phyloP scores from a whole-genome alignment of 2,329 filamentous ascomycete species.

The Stachybotrys elegans region DNA sequence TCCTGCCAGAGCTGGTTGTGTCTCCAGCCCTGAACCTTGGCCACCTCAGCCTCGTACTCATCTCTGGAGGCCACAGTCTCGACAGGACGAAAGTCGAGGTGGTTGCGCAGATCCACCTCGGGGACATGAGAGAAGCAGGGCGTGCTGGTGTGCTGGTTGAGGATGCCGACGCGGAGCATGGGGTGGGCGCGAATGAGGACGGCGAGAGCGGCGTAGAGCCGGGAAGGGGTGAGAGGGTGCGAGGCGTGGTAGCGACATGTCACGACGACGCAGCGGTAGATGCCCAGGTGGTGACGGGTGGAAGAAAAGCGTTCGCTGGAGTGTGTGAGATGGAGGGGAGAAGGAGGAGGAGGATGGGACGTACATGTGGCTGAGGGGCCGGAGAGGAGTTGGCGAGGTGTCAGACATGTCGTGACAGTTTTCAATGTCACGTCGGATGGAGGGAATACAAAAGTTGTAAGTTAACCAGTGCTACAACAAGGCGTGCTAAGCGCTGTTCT shows the following conservation, averaged over 20 bases:
- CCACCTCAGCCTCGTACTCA: constrained; percentile 24
- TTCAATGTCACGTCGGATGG: too few species aligned
- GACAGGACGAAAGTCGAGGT: constrained; percentile 31
- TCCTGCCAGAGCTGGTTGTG: constrained; percentile 38
- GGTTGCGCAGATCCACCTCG: constrained; percentile 35
- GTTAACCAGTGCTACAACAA: too few species aligned
- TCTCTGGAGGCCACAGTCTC: constrained; percentile 11
- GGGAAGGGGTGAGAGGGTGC: constrained; percentile 4
- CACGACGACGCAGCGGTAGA: constrained; percentile 42
- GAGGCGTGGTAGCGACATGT: constrained; percentile 35
- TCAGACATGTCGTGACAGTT: constrained; percentile 9
- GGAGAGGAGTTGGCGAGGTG: constrained; percentile 9
- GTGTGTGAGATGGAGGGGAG: constrained; percentile 6
- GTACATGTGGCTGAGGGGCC: constrained; percentile 22
- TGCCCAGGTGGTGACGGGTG: constrained; percentile 38
- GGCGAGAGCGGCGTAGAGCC: constrained; percentile 32
- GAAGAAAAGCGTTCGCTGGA: constrained; percentile 41
- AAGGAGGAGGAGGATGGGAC: neutral
- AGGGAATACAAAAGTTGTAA: too few species aligned
- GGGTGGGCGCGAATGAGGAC: constrained; percentile 37
- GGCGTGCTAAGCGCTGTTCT: too few species aligned
- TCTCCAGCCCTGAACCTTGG: constrained; percentile 28
- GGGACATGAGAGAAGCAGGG: constrained; percentile 39
- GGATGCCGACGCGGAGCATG: constrained; percentile 44
- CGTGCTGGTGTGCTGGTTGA: constrained; percentile 34